Evolutionary conservation across 2,329 filamentous ascomycete genomes (phyloP).

Genomic region (Microthyrium microscopicum): DNA sequence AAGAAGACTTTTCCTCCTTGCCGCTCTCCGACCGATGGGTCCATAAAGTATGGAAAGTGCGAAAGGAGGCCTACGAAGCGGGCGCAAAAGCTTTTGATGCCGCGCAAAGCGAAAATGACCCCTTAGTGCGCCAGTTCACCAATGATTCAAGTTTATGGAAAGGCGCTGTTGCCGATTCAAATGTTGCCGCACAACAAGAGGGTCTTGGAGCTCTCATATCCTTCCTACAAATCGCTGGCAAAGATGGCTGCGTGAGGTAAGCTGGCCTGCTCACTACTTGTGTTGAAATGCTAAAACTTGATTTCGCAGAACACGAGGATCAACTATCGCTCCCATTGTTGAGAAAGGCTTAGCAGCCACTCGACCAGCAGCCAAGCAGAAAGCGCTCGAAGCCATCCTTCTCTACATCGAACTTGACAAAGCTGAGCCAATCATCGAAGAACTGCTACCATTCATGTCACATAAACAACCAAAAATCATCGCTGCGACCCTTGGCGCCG

Average conservation of each 20-base stretch:
- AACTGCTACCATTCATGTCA: slow-evolving; percentile 64
- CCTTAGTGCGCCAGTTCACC: slow-evolving; percentile 73
- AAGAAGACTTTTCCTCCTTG: slow-evolving; percentile 68
- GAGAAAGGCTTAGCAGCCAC: slow-evolving; percentile 87
- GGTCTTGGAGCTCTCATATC: slow-evolving; percentile 74
- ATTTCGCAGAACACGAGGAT: slow-evolving; percentile 46
- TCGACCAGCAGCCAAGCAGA: slow-evolving; percentile 74
- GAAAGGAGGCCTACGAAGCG: slow-evolving; percentile 89
- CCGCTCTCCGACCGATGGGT: slow-evolving; percentile 65
- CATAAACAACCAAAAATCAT: slow-evolving; percentile 89
- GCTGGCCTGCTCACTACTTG: slow-evolving; percentile 10
- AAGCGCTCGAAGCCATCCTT: slow-evolving; percentile 69
- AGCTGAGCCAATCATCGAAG: slow-evolving; percentile 72
- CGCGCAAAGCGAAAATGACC: slow-evolving; percentile 70
- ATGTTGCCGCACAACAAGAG: slow-evolving; percentile 92
- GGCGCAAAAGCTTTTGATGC: slow-evolving; percentile 72
- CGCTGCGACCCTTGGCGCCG: slow-evolving; percentile 53
- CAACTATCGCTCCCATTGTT: slow-evolving; percentile 61
- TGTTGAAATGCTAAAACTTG: slow-evolving; percentile 3
- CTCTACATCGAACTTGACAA: slow-evolving; percentile 83
- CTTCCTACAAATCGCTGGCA: slow-evolving; percentile 80
- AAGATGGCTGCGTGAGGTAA: slow-evolving; percentile 56
- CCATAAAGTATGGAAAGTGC: slow-evolving; percentile 95
- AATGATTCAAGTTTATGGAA: slow-evolving; percentile 82
- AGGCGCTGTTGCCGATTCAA: slow-evolving; percentile 78